Percentiles rank a stretch among this genome's conserved stretches.
Evolutionary conservation across 352 stramenopile genomes (phyloP).

Genomic region (Phytopythium montanum): DNA sequence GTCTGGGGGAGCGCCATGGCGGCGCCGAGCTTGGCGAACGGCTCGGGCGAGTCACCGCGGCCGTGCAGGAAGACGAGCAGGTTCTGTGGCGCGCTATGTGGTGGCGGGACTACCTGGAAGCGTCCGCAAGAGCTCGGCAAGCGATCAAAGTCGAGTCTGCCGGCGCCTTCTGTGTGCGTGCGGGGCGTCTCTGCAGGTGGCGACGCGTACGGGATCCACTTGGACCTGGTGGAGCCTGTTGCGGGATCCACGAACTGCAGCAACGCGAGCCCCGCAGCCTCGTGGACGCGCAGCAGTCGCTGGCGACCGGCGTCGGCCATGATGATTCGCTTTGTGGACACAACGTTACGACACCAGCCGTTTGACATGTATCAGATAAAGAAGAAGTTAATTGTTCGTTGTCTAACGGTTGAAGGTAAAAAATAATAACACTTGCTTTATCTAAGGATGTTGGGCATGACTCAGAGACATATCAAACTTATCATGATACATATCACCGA

Average conservation of each 20-base stretch:
- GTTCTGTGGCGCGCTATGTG: slow-evolving; percentile 34
- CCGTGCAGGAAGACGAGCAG: slow-evolving; percentile 61
- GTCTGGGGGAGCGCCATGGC: slow-evolving; percentile 66
- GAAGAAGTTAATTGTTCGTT: no score
- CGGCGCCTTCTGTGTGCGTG: slow-evolving; percentile 2
- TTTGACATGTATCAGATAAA: no score
- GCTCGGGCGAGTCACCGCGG: slow-evolving; percentile 46
- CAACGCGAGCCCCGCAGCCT: slow-evolving; percentile 23
- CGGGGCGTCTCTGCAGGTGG: not conserved
- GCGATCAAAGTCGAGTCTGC: slow-evolving; percentile 17
- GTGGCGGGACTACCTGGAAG: slow-evolving; percentile 27
- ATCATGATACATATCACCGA: no score
- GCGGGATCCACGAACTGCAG: slow-evolving; percentile 9
- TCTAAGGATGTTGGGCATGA: no score
- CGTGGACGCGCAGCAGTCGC: slow-evolving; percentile 17
- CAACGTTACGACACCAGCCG: no score
- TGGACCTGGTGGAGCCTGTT: slow-evolving; percentile 9
- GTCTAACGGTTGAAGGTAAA: no score
- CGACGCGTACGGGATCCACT: slow-evolving; percentile 17
- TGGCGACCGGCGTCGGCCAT: not conserved
- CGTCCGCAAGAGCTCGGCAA: slow-evolving; percentile 17
- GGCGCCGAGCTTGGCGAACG: slow-evolving; percentile 43
- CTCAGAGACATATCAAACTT: no score
- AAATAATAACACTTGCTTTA: no score
- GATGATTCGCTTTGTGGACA: no score